These are phyloP conservation scores for Claviceps humidiphila DNA, from an alignment of 2,329 filamentous ascomycete species.

Conservation along the genomic window DNA sequence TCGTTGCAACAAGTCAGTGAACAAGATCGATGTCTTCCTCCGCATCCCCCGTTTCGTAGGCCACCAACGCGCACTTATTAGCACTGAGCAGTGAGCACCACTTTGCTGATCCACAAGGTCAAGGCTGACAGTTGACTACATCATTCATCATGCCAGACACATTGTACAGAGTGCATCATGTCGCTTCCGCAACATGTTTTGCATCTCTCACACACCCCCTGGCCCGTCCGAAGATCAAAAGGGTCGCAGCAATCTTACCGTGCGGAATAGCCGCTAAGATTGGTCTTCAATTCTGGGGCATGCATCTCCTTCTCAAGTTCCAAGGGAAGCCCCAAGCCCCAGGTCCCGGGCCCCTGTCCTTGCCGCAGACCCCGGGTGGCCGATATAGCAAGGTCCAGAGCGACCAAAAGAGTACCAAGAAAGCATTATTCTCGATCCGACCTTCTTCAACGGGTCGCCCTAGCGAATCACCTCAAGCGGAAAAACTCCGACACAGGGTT, in stretches of 20 bases:
- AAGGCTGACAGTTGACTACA: neutral
- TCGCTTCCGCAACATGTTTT: neutral
- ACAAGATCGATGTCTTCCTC: neutral
- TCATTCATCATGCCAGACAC: neutral
- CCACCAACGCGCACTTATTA: neutral
- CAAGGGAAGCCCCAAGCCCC: neutral
- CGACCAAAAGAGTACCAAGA: neutral
- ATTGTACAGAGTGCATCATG: neutral
- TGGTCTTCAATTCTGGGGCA: constrained; percentile 1
- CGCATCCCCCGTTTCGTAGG: neutral
- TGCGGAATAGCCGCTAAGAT: constrained; percentile 4
- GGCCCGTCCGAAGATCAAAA: neutral
- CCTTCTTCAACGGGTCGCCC: neutral
- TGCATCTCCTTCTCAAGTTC: neutral
- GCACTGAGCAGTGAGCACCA: neutral
- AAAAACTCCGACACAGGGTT: neutral
- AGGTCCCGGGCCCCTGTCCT: neutral
- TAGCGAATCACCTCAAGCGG: neutral
- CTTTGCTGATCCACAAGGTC: neutral
- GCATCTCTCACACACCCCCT: neutral
- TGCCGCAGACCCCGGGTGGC: neutral
- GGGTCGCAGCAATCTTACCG: constrained; percentile 3
- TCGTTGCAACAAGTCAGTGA: neutral
- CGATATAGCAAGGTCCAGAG: neutral
- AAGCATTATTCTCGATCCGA: neutral